phyloP scores from a whole-genome alignment of 2,329 filamentous ascomycete species.

The Xylariaceae sp. region DNA sequence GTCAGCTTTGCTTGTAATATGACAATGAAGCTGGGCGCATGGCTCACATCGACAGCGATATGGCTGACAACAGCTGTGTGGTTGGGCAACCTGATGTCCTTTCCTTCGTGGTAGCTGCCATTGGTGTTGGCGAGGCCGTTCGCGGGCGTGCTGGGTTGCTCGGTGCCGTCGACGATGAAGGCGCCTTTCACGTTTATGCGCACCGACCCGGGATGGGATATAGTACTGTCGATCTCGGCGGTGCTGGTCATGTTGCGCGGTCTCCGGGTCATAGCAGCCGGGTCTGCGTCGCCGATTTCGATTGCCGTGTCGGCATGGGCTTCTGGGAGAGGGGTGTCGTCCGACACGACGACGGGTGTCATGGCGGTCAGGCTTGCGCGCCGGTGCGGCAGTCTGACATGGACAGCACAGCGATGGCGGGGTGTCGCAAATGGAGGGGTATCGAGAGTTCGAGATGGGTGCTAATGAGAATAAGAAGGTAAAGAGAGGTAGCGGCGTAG shows the following conservation, averaged over 20 bases:
- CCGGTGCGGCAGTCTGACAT: not conserved
- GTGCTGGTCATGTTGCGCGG: constrained; percentile 44
- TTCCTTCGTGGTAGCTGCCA: constrained; percentile 61
- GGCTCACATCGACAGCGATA: constrained; percentile 86
- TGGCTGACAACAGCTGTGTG: constrained; percentile 95
- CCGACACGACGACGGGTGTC: constrained; percentile 2
- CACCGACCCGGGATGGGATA: constrained; percentile 65
- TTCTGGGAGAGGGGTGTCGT: constrained; percentile 1
- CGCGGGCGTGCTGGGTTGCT: constrained; percentile 51
- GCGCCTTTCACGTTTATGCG: constrained; percentile 96
- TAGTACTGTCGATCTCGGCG: constrained; percentile 57
- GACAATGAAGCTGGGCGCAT: constrained; percentile 13
- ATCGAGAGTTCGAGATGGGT: not conserved
- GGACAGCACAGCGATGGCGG: not conserved
- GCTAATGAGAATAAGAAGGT: not conserved
- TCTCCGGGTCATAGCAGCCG: constrained; percentile 17
- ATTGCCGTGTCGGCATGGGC: constrained; percentile 21
- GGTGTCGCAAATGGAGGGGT: not conserved
- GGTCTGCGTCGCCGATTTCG: constrained; percentile 13
- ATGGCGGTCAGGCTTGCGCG: constrained; percentile 6
- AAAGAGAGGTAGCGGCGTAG: constrained; percentile 8
- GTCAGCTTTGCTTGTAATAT: constrained; percentile 9
- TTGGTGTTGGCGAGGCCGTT: constrained; percentile 29
- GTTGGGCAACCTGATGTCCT: constrained; percentile 93
- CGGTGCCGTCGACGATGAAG: constrained; percentile 85